Base-by-base conservation (phyloP, 2,329 filamentous ascomycete species). In the Neurospora sp. region DNA sequence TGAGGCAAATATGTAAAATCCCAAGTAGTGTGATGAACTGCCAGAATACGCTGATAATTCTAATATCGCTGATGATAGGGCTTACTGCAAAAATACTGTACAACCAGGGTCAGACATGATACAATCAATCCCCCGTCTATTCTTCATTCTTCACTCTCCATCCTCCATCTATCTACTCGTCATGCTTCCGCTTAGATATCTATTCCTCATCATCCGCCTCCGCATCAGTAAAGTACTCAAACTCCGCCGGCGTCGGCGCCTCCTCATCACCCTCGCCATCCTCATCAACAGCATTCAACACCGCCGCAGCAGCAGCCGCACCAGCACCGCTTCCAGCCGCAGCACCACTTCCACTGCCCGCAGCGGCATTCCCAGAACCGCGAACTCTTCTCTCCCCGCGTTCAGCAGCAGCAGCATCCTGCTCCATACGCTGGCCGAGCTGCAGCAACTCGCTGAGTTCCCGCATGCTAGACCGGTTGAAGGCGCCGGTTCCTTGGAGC, bases 251-350 rank as follows among this genome's bases (percentile, higher is more conserved):
- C 7, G 88, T 79, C 43, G 85, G 82, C 1, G 92, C 92, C 78
- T 95, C 92, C 75, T 91, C 90, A 13, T 87, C 90, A 40, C 85
- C 89, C 72, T 93, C 91, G 10, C 85, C 88, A 76, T 95, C 92
- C 79, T 98, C 95, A 76, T 97, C 94, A 4, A 97, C 89, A 6
- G 93, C 91, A 4, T 91, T 97, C 75, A 97, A 82, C 1, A 96
- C 92, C 70, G 90, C 92, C 0, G 91, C 93, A 0, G 91, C 91
- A 0, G 91, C 90, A 0, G 89, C 89, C 19, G 91, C 89, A 68
- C 91, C 88, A 52, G 80, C 78, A 23, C 78, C 79, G 36, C 39
- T 68, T 13, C 68, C 73, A 70, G 69, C 72, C 68, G 69, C 43
- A 73, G 70, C 66, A 73, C 67, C 70, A 58, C 72, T n/a, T 73